phyloP scores from a whole-genome alignment of 2,329 filamentous ascomycete genomes.

The Fusarium clavum region DNA sequence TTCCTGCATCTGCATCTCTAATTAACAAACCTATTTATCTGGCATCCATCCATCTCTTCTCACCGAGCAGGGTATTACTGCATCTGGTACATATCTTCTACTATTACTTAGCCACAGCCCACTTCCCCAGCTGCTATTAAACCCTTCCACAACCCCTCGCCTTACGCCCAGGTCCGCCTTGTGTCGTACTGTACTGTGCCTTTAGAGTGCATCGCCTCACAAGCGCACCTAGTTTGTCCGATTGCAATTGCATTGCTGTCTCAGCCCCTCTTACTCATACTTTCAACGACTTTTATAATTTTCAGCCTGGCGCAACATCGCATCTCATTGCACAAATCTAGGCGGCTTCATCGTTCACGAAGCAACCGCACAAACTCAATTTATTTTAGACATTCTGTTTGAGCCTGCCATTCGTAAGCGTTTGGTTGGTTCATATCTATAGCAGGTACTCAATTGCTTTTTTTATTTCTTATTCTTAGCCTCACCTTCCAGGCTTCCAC shows the following conservation, averaged over 20 bases:
- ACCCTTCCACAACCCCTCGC: slow-evolving; percentile 28
- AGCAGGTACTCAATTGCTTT: slow-evolving; percentile 41
- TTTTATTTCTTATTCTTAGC: slow-evolving; percentile 22
- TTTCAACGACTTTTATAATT: slow-evolving; percentile 34
- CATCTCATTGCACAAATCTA: slow-evolving; percentile 30
- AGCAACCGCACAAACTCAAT: slow-evolving; percentile 28
- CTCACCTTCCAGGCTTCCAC: slow-evolving; percentile 26
- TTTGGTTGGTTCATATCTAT: slow-evolving; percentile 41
- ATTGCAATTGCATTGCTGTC: slow-evolving; percentile 14
- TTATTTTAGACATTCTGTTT: slow-evolving; percentile 15
- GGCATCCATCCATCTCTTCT: neutral
- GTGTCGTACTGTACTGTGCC: slow-evolving; percentile 9
- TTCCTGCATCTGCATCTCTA: slow-evolving; percentile 31
- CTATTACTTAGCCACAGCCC: slow-evolving; percentile 34
- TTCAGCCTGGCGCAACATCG: slow-evolving; percentile 39
- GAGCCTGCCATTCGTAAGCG: slow-evolving; percentile 29
- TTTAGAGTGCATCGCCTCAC: slow-evolving; percentile 38
- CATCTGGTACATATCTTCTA: neutral
- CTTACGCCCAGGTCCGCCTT: slow-evolving; percentile 4
- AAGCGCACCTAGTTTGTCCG: slow-evolving; percentile 11
- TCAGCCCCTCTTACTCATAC: slow-evolving; percentile 37
- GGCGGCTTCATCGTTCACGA: slow-evolving; percentile 35
- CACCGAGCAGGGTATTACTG: neutral
- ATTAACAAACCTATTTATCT: slow-evolving; percentile 4
- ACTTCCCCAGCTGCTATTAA: slow-evolving; percentile 37